Base-by-base conservation (phyloP, 768 basidiomycete species). In the Tylopilus balloui region DNA sequence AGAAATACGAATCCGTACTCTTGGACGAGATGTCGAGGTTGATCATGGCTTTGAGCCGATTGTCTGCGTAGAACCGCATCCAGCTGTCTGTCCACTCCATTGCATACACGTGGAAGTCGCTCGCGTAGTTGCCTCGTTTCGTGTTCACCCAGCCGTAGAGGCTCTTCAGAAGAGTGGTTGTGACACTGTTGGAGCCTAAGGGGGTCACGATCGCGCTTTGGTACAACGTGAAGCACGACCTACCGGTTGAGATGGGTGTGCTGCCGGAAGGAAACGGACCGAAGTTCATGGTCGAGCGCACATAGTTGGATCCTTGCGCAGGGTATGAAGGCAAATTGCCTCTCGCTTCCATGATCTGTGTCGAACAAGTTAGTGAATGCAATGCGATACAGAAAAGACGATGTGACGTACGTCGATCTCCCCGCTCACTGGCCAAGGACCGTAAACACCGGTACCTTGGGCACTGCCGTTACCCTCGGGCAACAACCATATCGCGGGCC, bases 241-340 rank as follows among this genome's bases (percentile, higher is more conserved):
- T 47, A 64, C 61, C 50, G 5, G 44, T 48, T 7, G 66, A 62
- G 27, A 75, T 57, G 2, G 79, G 59, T 0, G 67, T 53, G 36
- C 42, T 55, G 0, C 66, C 66, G 0, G 59, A 52, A 1, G 68
- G 58, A 9, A 79, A 60, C 31, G 79, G 78, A 3, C 88, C 90
- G 69, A 84, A 93, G 64, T 82, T 82, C 19, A 93, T 68, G 27
- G 78, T 73, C 6, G 81, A 76, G 48, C 82, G 71, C 19, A 76
- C 72, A 52, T 69, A 77, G 63, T 77, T 75, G 48, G 68, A 61
- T 42, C 77, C 77, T 55, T 75, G 70, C 0, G 61, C 69, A 10
- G 66, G 50, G 59, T 78, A 73, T 12, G 66, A 63, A n/a, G 70
- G 69, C 17, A 60, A 58, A 64, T 76, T 79, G 20, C 78, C 76